Percentiles rank a stretch among this genome's conserved stretches.
Evolutionary conservation across 2,329 filamentous ascomycete species (phyloP).

Genomic region (Septoria linicola): DNA sequence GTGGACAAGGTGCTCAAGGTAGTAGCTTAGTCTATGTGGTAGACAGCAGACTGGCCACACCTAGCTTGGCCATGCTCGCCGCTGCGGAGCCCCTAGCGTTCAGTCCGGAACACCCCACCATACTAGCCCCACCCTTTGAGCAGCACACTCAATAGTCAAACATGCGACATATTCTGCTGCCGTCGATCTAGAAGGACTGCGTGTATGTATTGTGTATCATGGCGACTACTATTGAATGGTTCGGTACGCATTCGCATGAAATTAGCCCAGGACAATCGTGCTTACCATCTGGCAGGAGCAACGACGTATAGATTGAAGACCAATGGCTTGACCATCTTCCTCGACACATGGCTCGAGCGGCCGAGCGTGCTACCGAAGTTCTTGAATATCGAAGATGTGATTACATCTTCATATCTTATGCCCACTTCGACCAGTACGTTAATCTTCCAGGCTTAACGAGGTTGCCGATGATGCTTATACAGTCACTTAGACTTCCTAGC

Average conservation of each 20-base stretch:
- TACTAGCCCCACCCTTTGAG: too few species aligned
- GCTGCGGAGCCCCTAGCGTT: too few species aligned
- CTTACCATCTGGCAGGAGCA: neutral
- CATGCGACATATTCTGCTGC: too few species aligned
- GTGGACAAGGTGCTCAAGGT: neutral
- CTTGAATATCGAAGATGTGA: slow-evolving; percentile 11
- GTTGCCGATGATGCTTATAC: too few species aligned
- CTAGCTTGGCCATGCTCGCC: too few species aligned
- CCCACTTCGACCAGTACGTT: slow-evolving; percentile 16
- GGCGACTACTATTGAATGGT: neutral
- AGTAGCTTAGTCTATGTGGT: too few species aligned
- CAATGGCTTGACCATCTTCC: slow-evolving; percentile 14
- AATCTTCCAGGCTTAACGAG: too few species aligned
- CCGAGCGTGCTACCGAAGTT: slow-evolving; percentile 6
- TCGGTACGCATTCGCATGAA: neutral
- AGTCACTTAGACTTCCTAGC: neutral
- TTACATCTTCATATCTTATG: slow-evolving; percentile 20
- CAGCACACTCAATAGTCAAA: too few species aligned
- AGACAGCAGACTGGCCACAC: too few species aligned
- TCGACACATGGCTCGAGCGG: slow-evolving; percentile 17
- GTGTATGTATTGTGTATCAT: too few species aligned
- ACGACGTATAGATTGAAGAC: slow-evolving; percentile 11
- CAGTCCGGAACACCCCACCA: too few species aligned
- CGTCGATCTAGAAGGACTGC: too few species aligned
- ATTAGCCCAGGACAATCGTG: neutral